Base-by-base conservation (phyloP, 1,139 yeast genomes). In the Magnusiomyces ingens region DNA sequence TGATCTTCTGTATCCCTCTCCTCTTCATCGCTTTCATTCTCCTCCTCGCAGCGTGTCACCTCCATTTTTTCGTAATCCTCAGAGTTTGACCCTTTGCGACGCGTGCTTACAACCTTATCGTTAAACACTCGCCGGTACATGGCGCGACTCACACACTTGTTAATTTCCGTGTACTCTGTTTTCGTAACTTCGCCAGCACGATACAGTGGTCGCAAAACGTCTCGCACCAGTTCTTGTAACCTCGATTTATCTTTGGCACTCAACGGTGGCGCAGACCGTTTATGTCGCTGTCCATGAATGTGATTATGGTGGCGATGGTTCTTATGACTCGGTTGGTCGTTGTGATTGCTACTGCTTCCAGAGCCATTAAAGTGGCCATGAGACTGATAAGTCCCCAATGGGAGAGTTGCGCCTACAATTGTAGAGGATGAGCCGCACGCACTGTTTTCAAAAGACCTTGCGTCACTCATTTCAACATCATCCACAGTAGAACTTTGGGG, bases 191-290 rank as follows among this genome's bases (percentile, higher is more conserved):
- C 51, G 2, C 72, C 70, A 1, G 71, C 67, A 26, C 70, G 68
- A 60, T 79, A 81, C 32, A 77, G 66, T 0, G 81, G 80, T 45
- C 81, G 68, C 37, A 84, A 64, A 17, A 68, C 72, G 35, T 71
- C 70, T 41, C 88, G 68, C 6, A 84, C 82, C 55, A 79, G 73
- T 26, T 64, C 70, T 61, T 82, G 88, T 19, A 83, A 75, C 13
- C 32, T 21, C 6, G 45, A 17, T 21, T 43, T 43, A 21, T 43
- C 45, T 8, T 2, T n/a, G 2, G 26, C 32, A n/a, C 45, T 43
- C n/a, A 43, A 21, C 2, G 22, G 32, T 8, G 19, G 45, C 11
- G 45, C 32, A 8, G 12, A 12, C n/a, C 15, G 32, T 26, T 43
- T 43, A 13, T 43, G 32, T 26, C 32, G 4, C 8, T 26, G 32